Evolutionary conservation across 257 asterid genomes (phyloP), one percentile per base, ranked within the genome.

Genomic region (Scutellaria galericulata): DNA sequence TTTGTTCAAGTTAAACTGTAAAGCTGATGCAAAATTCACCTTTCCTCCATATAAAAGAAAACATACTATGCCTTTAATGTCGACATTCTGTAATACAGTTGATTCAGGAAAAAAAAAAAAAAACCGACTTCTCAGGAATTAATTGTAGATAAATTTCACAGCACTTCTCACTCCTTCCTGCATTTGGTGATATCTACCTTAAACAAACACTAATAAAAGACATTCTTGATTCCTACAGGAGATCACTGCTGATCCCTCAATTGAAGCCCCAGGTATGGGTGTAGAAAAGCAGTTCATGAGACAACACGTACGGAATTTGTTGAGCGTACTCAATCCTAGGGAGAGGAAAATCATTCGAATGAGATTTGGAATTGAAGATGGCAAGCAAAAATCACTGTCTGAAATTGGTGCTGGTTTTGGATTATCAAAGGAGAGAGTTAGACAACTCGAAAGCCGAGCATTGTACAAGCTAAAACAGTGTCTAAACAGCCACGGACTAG

Each of bases 391-490:
- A 74, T 85, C 96, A 7, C 77, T 93, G n/a, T 86, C 96, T n/a
- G 98, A 91, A 66, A 90, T 93, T 39, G 97, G 98, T 41, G 77
- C 40, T 58, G 81, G 73, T 52, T 83, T 93, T 73, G 93, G 95
- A 65, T 81, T 93, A 74, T 83, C 96, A 0, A 93, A 89, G 83
- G 98, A 91, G 84, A 86, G 98, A 82, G 82, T 93, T 67, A 79
- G 97, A 70, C 97, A 93, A 80, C 87, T 93, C 45, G 97, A 93
- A 80, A 85, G 84, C 68, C 92, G 96, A 64, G 97, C 96, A 2
- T 46, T 89, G 27, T 50, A 83, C 89, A 93, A 89, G 87, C 91
- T 93, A 40, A 93, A 75, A 73, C 93, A 93, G 80, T 84, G 90
- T 74, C 85, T 88, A 39, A 57, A 58, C 75, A 86, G 80, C 80